Percentiles rank a stretch among this genome's conserved stretches.
phyloP scores from a whole-genome alignment of 2,329 filamentous ascomycete genomes.

The Clarireedia hainanense region DNA sequence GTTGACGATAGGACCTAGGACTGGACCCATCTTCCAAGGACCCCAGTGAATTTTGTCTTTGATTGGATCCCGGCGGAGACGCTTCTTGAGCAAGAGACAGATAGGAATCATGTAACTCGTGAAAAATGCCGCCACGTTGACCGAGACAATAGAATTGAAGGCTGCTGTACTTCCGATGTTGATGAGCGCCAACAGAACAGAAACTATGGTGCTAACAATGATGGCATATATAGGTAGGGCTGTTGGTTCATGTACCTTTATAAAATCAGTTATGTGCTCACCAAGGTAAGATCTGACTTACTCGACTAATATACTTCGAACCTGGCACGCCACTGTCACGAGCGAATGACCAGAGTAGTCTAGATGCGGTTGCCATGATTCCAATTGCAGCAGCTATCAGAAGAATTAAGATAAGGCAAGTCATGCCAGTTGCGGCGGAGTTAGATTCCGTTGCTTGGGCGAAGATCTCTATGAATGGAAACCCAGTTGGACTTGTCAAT shows the following conservation, averaged over 20 bases:
- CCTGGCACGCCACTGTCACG: constrained; percentile 38
- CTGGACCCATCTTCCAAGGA: constrained; percentile 7
- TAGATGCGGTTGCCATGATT: constrained; percentile 29
- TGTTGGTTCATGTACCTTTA: constrained; percentile 10
- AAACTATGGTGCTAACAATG: constrained; percentile 28
- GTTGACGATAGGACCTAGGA: constrained; percentile 10
- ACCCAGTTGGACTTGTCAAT: constrained; percentile 32
- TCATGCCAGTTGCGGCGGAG: constrained; percentile 40
- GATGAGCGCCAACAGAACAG: constrained; percentile 31
- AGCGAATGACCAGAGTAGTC: constrained; percentile 36
- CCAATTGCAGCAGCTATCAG: constrained; percentile 32
- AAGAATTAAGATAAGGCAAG: constrained; percentile 34
- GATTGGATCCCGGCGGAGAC: constrained; percentile 23
- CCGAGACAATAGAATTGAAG: constrained; percentile 38
- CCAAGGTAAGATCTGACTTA: constrained; percentile 1
- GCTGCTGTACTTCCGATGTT: constrained; percentile 35
- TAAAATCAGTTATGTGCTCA: background rate
- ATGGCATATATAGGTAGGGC: constrained; percentile 19
- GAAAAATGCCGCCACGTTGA: constrained; percentile 36
- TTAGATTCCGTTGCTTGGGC: constrained; percentile 38
- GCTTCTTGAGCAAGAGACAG: constrained; percentile 34
- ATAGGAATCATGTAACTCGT: constrained; percentile 36
- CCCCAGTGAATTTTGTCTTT: constrained; percentile 11
- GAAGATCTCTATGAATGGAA: constrained; percentile 45
- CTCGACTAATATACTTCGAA: constrained; percentile 31